Evolutionary conservation across 2,329 filamentous ascomycete genomes (phyloP).

Genomic region (Fusarium falciforme): DNA sequence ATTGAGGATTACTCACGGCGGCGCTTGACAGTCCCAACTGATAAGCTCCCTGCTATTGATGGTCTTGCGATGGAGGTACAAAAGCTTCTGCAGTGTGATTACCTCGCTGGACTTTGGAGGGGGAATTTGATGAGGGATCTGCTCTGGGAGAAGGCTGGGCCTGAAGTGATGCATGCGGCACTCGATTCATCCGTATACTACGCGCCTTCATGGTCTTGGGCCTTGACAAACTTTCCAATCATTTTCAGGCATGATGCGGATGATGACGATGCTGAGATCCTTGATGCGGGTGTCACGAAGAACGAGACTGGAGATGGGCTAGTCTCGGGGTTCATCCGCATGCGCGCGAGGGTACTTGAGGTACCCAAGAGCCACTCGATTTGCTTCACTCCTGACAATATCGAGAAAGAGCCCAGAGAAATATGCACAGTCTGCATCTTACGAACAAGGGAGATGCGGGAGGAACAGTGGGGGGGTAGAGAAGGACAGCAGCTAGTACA

Average conservation of each 20-base stretch:
- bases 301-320: neutral
- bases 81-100: neutral
- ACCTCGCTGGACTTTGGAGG: neutral
- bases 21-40: neutral
- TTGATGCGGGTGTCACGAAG: neutral
- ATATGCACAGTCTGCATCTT: neutral
- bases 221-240: neutral
- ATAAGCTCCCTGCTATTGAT: neutral
- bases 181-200: neutral
- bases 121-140: neutral
- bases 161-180: neutral
- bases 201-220: neutral
- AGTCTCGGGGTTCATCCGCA: neutral
- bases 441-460: neutral
- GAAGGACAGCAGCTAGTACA: neutral
- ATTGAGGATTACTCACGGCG: neutral
- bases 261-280: neutral
- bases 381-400: neutral
- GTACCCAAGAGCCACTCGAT: neutral
- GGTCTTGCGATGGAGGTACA: neutral
- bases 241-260: neutral
- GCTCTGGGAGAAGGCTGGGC: neutral
- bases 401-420: neutral
- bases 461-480: neutral
- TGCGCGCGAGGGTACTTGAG: neutral